A percentile compares a stretch with the other conserved stretches of the same genome.
Evolutionary conservation across 148 eudicot genomes (phyloP).

Genomic region (Pouteria glomerata): DNA sequence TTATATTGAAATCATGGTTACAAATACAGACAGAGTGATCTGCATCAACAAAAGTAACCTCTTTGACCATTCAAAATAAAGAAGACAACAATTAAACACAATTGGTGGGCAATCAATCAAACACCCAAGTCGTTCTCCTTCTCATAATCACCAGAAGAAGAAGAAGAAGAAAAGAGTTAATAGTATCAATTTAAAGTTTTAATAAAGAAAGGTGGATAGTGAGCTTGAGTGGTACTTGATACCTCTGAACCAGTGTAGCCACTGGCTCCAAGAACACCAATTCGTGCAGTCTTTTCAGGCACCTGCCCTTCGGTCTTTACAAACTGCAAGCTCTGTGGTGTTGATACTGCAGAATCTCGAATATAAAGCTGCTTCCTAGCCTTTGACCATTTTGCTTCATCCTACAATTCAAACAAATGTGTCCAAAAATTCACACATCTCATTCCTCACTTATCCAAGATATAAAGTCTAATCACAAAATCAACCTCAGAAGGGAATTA

Average conservation of each 20-base stretch:
- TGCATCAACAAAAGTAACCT: background rate
- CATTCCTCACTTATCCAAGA: background rate
- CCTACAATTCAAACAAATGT: constrained; percentile 27
- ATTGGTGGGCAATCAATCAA: background rate
- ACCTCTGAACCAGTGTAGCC: constrained; percentile 99
- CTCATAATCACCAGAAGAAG: no score
- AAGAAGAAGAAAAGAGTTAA: background rate
- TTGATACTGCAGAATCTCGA: constrained; percentile 38
- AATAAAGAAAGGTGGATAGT: no score
- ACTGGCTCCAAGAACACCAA: constrained; percentile 97
- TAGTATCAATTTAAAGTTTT: no score
- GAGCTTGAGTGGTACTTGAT: no score
- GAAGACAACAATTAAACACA: no score
- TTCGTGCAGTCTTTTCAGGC: constrained; percentile 43
- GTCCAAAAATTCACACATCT: background rate
- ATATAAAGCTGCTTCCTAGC: constrained; percentile 18
- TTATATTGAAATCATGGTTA: no score
- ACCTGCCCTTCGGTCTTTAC: constrained; percentile 23
- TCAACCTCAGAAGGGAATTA: background rate
- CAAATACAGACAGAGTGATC: background rate
- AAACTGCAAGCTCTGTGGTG: constrained; percentile 27
- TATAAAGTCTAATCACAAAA: background rate
- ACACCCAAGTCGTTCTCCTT: background rate
- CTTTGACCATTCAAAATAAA: background rate
- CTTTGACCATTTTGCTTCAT: constrained; percentile 23